A percentile compares a stretch with the other conserved stretches of the same genome.
Conservation (phyloP, 2,329 filamentous ascomycete genomes). For the Cladophialophora immunda region DNA sequence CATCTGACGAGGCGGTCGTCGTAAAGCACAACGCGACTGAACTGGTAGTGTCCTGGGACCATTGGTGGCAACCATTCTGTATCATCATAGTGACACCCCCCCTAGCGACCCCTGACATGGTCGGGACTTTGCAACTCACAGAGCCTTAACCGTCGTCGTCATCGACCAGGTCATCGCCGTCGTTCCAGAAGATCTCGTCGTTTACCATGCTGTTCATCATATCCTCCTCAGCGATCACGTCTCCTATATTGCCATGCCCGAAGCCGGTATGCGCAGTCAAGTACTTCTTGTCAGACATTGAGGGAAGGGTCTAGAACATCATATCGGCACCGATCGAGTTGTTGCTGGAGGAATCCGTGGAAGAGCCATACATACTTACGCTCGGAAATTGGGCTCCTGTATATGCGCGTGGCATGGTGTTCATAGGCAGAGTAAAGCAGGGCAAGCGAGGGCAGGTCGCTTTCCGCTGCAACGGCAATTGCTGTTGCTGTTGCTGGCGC, state of each 20-base stretch:
- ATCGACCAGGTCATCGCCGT: not conserved
- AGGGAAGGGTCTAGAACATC: constrained; percentile 8
- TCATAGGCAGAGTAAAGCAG: too few relatives aligned
- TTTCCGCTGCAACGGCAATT: too few relatives aligned
- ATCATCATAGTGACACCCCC: too few relatives aligned
- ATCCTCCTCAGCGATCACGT: constrained; percentile 12
- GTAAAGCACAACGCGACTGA: too few relatives aligned
- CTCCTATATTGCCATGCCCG: not conserved
- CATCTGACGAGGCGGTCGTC: too few relatives aligned
- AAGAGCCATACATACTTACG: constrained; percentile 5
- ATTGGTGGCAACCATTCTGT: too few relatives aligned
- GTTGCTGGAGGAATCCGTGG: constrained; percentile 16
- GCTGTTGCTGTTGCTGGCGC: too few relatives aligned
- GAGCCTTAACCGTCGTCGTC: too few relatives aligned
- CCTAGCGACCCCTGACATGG: too few relatives aligned
- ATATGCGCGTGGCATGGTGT: constrained; percentile 11
- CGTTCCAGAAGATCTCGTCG: constrained; percentile 9
- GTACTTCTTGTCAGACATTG: constrained; percentile 21
- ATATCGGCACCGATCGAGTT: constrained; percentile 18
- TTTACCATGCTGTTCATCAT: not conserved
- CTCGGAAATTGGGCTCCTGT: not conserved
- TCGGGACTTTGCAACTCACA: too few relatives aligned
- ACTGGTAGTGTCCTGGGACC: too few relatives aligned
- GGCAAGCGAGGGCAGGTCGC: too few relatives aligned
- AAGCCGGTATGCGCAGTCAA: constrained; percentile 4